A percentile compares a stretch with the other conserved stretches of the same genome.
These are phyloP conservation scores for Chalara sp. DNA, from an alignment of 2,329 filamentous ascomycete genomes.

Conservation along the genomic window DNA sequence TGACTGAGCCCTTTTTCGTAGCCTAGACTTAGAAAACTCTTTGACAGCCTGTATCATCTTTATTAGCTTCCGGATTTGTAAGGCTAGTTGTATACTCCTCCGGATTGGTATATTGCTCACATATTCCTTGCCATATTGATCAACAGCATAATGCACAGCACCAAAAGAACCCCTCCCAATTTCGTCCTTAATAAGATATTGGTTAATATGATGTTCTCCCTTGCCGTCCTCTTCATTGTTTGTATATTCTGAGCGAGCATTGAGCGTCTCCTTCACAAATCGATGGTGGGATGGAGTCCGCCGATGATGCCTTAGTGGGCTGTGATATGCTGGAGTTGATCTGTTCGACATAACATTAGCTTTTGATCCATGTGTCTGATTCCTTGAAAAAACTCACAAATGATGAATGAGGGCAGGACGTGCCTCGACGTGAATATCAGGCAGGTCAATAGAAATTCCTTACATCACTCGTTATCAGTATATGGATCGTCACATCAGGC, in stretches of 20 bases:
- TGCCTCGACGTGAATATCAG: constrained; percentile 19
- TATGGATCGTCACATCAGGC: neutral
- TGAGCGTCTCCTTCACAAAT: constrained; percentile 78
- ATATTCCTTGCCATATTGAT: constrained; percentile 90
- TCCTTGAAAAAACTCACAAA: constrained; percentile 16
- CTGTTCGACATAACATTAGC: constrained; percentile 26
- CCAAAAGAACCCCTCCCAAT: constrained; percentile 97
- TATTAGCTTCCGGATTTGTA: constrained; percentile 1
- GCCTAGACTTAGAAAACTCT: constrained; percentile 89
- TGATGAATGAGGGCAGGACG: constrained; percentile 31
- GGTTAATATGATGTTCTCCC: constrained; percentile 83
- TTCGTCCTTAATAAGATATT: constrained; percentile 89
- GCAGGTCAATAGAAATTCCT: constrained; percentile 35
- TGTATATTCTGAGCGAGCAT: constrained; percentile 80
- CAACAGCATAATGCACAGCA: constrained; percentile 80
- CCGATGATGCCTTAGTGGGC: constrained; percentile 58
- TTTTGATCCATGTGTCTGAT: too few relatives aligned
- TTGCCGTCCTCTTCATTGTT: constrained; percentile 78
- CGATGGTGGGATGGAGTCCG: constrained; percentile 52
- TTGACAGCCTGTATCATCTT: constrained; percentile 69
- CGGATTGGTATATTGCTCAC: constrained; percentile 43
- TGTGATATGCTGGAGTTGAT: constrained; percentile 42
- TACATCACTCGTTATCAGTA: constrained; percentile 3
- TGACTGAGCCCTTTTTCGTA: constrained; percentile 86
- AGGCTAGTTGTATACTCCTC: neutral